Conservation (phyloP, 371 early-diverging fungal species). For the Fennellomyces sp. region DNA sequence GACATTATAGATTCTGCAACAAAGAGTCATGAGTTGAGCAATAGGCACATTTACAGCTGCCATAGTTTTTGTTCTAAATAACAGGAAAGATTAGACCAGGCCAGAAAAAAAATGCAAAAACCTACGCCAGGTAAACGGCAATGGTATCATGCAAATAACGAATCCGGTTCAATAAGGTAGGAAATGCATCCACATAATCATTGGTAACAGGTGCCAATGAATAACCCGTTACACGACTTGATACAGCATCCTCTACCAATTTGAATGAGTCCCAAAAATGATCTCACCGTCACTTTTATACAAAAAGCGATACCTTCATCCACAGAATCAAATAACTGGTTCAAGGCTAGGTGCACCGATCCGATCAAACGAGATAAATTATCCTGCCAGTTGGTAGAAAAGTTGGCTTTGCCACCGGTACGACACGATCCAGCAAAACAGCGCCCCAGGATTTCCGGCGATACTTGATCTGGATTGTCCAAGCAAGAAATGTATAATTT, state of each 20-base stretch:
- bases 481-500: slow-evolving; percentile 56
- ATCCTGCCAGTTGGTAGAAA: slow-evolving; percentile 53
- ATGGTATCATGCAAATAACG: slow-evolving; percentile 36
- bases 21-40: slow-evolving; percentile 37
- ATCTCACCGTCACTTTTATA: not conserved
- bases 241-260: slow-evolving; percentile 23
- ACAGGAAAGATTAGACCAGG: not conserved
- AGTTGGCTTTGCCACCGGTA: slow-evolving; percentile 46
- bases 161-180: slow-evolving; percentile 38
- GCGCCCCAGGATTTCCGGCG: slow-evolving; percentile 32
- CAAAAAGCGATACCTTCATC: slow-evolving; percentile 55
- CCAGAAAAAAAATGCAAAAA: not conserved
- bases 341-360: slow-evolving; percentile 51
- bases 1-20: slow-evolving; percentile 52
- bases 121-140: slow-evolving; percentile 42
- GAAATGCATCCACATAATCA: slow-evolving; percentile 46
- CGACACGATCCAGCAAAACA: slow-evolving; percentile 50
- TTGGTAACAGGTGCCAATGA: slow-evolving; percentile 27
- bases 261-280: not conserved
- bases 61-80: slow-evolving; percentile 28
- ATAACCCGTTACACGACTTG: slow-evolving; percentile 23
- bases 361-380: slow-evolving; percentile 49
- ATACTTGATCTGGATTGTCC: slow-evolving; percentile 46
- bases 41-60: slow-evolving; percentile 48
- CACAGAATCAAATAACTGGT: slow-evolving; percentile 55